A percentile compares a stretch with the other conserved stretches of the same genome.
These are phyloP conservation scores for Aspergillus coremiiformis DNA, from an alignment of 495 filamentous ascomycete genomes.

Conservation along the genomic window DNA sequence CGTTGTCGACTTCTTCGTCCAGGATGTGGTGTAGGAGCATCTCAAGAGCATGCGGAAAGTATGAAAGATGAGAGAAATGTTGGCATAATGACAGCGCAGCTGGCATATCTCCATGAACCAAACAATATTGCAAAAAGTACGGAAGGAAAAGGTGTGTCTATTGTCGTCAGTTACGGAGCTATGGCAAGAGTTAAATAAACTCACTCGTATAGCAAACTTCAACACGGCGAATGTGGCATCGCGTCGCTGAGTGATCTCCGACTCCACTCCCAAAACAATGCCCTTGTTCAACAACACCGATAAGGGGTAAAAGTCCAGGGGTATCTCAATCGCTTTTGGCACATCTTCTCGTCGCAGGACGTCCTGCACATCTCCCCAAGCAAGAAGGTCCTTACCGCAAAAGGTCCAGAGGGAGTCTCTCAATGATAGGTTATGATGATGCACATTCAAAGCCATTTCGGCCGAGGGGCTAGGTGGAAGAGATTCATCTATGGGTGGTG, in stretches of 20 bases:
- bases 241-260: conserved; percentile 82
- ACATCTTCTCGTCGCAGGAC: conserved; percentile 54
- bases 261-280: conserved; percentile 82
- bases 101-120: conserved; percentile 61
- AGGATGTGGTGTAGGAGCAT: conserved; percentile 87
- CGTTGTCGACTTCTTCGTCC: conserved; percentile 84
- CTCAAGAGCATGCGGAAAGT: conserved; percentile 89
- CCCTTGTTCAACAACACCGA: conserved; percentile 77
- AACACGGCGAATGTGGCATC: conserved; percentile 84
- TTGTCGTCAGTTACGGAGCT: conserved; percentile 4
- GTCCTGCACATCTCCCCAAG: conserved; percentile 89
- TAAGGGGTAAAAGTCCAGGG: conserved; percentile 91
- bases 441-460: conserved; percentile 38
- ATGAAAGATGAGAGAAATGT: conserved; percentile 74
- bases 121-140: conserved; percentile 69
- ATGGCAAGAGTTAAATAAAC: conserved; percentile 19
- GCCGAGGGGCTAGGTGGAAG: conserved; percentile 46
- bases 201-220: conserved; percentile 72
- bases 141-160: conserved; percentile 88
- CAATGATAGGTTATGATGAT: conserved; percentile 46
- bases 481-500: conserved; percentile 34
- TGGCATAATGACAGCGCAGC: conserved; percentile 72
- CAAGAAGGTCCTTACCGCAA: conserved; percentile 70
- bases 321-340: conserved; percentile 37
- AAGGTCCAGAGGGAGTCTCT: conserved; percentile 92